Evolutionary conservation across 768 basidiomycete species (phyloP).

Genomic region (Auricularia auricula-judae): DNA sequence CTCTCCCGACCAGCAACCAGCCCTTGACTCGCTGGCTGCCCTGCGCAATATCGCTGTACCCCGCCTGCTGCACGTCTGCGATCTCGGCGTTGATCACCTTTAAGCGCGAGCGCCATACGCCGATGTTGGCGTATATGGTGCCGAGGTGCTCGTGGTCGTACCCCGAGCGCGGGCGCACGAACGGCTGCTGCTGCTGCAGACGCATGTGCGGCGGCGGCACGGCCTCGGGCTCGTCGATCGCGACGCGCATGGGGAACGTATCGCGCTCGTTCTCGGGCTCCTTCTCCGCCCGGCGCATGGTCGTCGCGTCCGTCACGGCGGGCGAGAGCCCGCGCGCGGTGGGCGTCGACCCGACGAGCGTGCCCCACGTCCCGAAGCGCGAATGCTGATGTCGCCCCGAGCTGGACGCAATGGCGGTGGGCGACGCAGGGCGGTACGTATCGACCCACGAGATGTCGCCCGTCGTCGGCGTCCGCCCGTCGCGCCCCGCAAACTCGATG

Average conservation of each 20-base stretch:
- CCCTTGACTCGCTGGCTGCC: constrained; percentile 54
- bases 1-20: constrained; percentile 68
- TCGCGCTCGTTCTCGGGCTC: not conserved
- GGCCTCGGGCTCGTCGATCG: constrained; percentile 15
- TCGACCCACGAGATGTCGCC: not conserved
- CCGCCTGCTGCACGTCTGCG: constrained; percentile 49
- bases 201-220: constrained; percentile 52
- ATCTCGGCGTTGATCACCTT: constrained; percentile 69
- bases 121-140: constrained; percentile 57
- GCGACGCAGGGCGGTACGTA: not conserved
- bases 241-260: constrained; percentile 10
- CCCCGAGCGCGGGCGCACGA: constrained; percentile 65
- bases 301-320: not conserved
- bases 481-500: not conserved
- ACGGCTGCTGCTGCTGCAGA: constrained; percentile 55
- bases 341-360: not conserved
- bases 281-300: constrained; percentile 3
- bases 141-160: constrained; percentile 56
- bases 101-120: constrained; percentile 53
- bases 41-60: constrained; percentile 62
- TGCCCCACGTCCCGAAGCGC: not conserved
- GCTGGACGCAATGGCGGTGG: not conserved
- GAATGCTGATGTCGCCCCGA: not conserved
- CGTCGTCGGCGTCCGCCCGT: not conserved
- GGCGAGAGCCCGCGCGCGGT: not conserved